A percentile compares a stretch with the other conserved stretches of the same genome.
These are phyloP conservation scores for Colletotrichum gigasporum DNA, from an alignment of 2,329 filamentous ascomycete genomes.

Conservation along the genomic window DNA sequence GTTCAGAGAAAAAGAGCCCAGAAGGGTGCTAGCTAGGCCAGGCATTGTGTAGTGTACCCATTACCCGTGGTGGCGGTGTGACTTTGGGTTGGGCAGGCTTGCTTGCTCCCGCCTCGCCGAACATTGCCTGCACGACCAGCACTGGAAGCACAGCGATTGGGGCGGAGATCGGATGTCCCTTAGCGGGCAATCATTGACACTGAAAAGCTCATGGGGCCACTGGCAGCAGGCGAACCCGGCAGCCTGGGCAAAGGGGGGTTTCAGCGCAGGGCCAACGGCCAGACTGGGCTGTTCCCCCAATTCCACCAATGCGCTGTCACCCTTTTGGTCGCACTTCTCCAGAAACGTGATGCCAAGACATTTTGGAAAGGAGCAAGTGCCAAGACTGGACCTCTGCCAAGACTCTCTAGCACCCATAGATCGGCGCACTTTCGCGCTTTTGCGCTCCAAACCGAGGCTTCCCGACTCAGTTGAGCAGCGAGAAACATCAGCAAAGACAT, in stretches of 20 bases:
- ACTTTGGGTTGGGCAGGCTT: no score
- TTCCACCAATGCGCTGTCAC: conserved; percentile 19
- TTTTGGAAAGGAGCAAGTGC: conserved; percentile 23
- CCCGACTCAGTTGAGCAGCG: not conserved
- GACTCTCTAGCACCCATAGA: not conserved
- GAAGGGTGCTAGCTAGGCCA: no score
- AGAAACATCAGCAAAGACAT: not conserved
- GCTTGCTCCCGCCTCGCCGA: no score
- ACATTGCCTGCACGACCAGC: no score
- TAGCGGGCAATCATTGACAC: not conserved
- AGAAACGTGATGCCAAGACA: conserved; percentile 10
- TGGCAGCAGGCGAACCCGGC: not conserved
- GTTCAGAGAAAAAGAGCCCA: not conserved
- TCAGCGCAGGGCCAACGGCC: not conserved
- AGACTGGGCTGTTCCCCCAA: not conserved
- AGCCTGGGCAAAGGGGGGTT: conserved; percentile 1
- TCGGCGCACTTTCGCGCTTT: conserved; percentile 6
- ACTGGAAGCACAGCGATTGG: not conserved
- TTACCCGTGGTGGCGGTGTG: conserved; percentile 11
- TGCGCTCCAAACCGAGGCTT: not conserved
- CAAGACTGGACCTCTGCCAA: conserved; percentile 18
- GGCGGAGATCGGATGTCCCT: not conserved
- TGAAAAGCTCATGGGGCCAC: not conserved
- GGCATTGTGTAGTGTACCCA: no score
- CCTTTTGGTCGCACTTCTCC: conserved; percentile 1